Percentiles rank a stretch among this genome's conserved stretches.
phyloP scores from a whole-genome alignment of 768 basidiomycete genomes.

The Pisolithus tinctorius region DNA sequence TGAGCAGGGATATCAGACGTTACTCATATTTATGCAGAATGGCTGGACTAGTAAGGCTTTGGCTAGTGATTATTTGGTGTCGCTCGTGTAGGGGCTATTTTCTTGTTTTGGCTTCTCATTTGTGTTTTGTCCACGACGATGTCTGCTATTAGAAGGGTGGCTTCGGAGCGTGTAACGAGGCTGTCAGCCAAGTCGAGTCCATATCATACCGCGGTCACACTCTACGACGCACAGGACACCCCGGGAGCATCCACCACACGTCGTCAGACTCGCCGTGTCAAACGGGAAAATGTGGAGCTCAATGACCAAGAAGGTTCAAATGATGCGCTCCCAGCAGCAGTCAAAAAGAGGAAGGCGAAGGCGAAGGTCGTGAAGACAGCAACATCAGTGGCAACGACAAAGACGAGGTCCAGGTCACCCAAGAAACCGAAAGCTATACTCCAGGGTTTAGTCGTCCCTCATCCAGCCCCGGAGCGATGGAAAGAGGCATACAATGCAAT shows the following conservation, averaged over 20 bases:
- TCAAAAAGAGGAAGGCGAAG: not conserved
- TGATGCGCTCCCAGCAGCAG: not conserved
- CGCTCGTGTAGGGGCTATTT: too few relatives aligned
- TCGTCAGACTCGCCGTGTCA: slow-evolving; percentile 27
- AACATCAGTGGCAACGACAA: not conserved
- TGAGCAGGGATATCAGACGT: too few relatives aligned
- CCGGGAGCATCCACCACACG: slow-evolving; percentile 12
- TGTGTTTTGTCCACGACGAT: slow-evolving; percentile 5
- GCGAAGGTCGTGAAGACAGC: not conserved
- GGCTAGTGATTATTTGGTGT: too few relatives aligned
- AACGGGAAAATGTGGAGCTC: slow-evolving; percentile 14
- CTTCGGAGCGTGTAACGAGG: slow-evolving; percentile 26
- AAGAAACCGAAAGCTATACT: slow-evolving; percentile 53
- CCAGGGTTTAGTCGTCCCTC: slow-evolving; percentile 48
- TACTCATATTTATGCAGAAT: too few relatives aligned
- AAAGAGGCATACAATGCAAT: slow-evolving; percentile 63
- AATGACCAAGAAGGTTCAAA: not conserved
- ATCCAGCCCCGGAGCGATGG: slow-evolving; percentile 66
- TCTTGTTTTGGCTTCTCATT: too few relatives aligned
- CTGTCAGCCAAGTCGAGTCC: slow-evolving; percentile 37
- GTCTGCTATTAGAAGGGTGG: slow-evolving; percentile 18
- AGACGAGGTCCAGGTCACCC: slow-evolving; percentile 26
- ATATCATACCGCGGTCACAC: slow-evolving; percentile 37
- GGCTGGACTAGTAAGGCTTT: too few relatives aligned
- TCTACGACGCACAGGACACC: slow-evolving; percentile 27